Percentiles rank a stretch among this genome's conserved stretches.
These are phyloP conservation scores for Chalciporus sp. DNA, from an alignment of 1,284 basidiomycete genomes.

Conservation along the genomic window DNA sequence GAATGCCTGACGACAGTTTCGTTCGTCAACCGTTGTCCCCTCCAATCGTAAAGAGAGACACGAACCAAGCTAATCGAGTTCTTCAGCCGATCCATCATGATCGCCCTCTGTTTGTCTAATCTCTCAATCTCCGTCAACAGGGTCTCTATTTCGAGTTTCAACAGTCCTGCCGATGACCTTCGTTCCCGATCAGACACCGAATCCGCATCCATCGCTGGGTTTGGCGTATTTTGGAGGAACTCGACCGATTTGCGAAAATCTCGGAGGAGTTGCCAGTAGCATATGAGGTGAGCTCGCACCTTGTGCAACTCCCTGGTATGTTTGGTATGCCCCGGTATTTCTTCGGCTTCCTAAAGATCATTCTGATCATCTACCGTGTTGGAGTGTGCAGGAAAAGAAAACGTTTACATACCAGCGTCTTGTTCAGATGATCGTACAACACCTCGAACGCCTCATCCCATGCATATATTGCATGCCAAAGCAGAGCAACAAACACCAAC, in stretches of 20 bases:
- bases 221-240: conserved; percentile 45
- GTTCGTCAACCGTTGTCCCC: neutral
- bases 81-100: conserved; percentile 45
- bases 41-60: neutral
- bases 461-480: conserved; percentile 55
- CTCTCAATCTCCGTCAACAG: conserved; percentile 45
- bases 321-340: neutral
- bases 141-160: conserved; percentile 43
- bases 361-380: too few relatives aligned
- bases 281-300: conserved; percentile 50
- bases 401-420: conserved; percentile 33
- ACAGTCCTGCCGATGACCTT: conserved; percentile 25
- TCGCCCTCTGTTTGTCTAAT: conserved; percentile 39
- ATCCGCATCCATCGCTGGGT: conserved; percentile 38
- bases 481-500: conserved; percentile 47
- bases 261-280: conserved; percentile 47
- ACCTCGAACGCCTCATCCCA: conserved; percentile 56
- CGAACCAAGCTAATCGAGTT: conserved; percentile 54
- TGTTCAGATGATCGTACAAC: conserved; percentile 45
- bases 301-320: conserved; percentile 46
- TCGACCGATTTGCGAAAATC: conserved; percentile 49
- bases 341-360: neutral
- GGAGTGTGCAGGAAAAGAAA: too few relatives aligned
- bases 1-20: conserved; percentile 38
- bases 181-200: conserved; percentile 9